A percentile compares a stretch with the other conserved stretches of the same genome.
Conservation (phyloP, 1,284 basidiomycete species). For the Ceratobasidium sp. region DNA sequence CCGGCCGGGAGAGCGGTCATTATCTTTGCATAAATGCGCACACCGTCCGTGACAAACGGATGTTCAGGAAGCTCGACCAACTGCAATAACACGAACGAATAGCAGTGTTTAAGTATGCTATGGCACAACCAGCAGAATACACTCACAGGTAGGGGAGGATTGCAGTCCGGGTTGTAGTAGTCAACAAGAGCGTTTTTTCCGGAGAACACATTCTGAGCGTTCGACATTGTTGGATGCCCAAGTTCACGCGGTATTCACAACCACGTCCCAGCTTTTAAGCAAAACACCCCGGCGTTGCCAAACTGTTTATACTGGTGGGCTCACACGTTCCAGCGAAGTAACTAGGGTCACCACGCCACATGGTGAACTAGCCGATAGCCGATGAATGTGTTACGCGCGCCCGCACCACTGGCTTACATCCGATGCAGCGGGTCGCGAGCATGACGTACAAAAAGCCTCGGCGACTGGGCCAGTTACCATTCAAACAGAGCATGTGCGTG, state of each 20-base stretch:
- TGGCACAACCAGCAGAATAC: neutral
- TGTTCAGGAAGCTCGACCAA: conserved; percentile 34
- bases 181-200: conserved; percentile 38
- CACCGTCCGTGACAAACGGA: conserved; percentile 14
- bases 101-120: neutral
- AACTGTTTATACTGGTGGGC: neutral
- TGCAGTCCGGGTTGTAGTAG: conserved; percentile 36
- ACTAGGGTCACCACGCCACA: neutral
- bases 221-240: neutral
- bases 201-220: conserved; percentile 29
- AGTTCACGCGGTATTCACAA: too few species aligned
- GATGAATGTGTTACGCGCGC: too few species aligned
- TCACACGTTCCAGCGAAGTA: too few species aligned
- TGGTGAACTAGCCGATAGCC: neutral
- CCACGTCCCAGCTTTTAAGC: neutral
- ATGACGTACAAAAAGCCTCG: too few species aligned
- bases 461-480: too few species aligned
- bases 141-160: conserved; percentile 38
- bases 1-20: conserved; percentile 25
- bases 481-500: too few species aligned
- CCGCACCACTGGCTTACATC: neutral
- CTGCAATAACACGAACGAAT: neutral
- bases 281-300: neutral
- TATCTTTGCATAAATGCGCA: conserved; percentile 41
- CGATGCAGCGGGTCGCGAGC: too few species aligned